Conservation (phyloP, 176 grass and related monocot species). For the Luzula sylvatica region DNA sequence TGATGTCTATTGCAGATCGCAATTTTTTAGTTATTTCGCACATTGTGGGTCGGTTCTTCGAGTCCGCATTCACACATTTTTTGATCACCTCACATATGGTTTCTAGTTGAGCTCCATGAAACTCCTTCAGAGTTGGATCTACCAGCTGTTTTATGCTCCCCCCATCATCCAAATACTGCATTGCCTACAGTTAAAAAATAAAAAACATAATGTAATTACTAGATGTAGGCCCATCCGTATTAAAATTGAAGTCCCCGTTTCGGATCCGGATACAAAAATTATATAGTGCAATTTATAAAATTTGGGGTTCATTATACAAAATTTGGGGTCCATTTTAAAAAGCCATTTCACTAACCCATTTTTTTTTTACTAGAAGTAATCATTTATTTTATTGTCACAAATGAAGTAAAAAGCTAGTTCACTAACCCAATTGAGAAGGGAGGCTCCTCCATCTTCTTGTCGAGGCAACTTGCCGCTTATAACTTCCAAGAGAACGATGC, state of each 20-base stretch:
- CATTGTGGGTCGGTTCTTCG: constrained; percentile 39
- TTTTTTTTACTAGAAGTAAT: no score
- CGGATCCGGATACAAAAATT: no score
- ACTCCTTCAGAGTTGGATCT: constrained; percentile 39
- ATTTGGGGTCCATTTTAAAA: no score
- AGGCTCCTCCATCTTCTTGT: constrained; percentile 25
- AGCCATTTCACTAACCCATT: no score
- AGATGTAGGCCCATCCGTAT: no score
- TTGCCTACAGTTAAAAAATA: constrained; percentile 39
- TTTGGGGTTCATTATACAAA: no score
- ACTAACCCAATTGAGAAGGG: constrained; percentile 56
- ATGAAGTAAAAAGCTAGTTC: neutral
- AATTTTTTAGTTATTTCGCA: constrained; percentile 43
- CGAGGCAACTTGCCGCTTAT: constrained; percentile 59
- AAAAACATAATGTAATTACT: neutral
- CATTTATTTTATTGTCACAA: no score
- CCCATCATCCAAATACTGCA: constrained; percentile 43
- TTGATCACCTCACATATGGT: constrained; percentile 60
- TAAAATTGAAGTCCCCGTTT: no score
- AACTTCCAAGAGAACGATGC: constrained; percentile 57
- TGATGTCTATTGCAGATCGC: constrained; percentile 32
- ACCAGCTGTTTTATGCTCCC: constrained; percentile 33
- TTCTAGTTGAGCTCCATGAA: constrained; percentile 38
- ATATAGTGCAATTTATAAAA: no score
- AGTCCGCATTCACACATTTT: constrained; percentile 47